Percentiles rank a stretch among this genome's conserved stretches.
These are phyloP conservation scores for Lathyrus oleraceus DNA, from an alignment of 306 rosid genomes.

Conservation along the genomic window DNA sequence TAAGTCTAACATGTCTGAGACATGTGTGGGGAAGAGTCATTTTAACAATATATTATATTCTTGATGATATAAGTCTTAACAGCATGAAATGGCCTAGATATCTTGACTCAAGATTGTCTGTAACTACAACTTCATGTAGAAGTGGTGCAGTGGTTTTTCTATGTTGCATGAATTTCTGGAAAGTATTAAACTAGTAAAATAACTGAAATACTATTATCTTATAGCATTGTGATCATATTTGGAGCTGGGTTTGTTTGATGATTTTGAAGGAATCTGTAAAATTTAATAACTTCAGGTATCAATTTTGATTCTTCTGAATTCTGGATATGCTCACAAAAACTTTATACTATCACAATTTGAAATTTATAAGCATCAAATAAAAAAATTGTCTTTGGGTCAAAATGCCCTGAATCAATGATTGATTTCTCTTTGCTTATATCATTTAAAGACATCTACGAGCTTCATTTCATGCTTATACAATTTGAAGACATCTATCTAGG, in stretches of 20 bases:
- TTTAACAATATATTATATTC: too few relatives aligned
- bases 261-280: neutral
- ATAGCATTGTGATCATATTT: neutral
- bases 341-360: neutral
- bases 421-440: neutral
- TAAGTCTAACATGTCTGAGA: too few relatives aligned
- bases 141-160: neutral
- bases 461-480: too few relatives aligned
- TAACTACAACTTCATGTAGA: neutral
- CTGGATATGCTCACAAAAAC: neutral
- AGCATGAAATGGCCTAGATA: neutral
- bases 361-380: neutral
- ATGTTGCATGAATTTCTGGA: constrained; percentile 17
- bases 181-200: neutral
- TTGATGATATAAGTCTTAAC: too few relatives aligned
- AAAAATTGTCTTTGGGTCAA: neutral
- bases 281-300: constrained; percentile 6
- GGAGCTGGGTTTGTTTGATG: constrained; percentile 3
- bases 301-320: constrained; percentile 11
- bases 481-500: too few relatives aligned
- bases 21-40: too few relatives aligned
- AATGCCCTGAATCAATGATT: neutral
- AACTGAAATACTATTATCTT: constrained; percentile 1
- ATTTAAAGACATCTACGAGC: neutral
- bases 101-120: neutral